Evolutionary conservation across 2,329 filamentous ascomycete genomes (phyloP).

Genomic region (Cylindrodendrum hubeiense): DNA sequence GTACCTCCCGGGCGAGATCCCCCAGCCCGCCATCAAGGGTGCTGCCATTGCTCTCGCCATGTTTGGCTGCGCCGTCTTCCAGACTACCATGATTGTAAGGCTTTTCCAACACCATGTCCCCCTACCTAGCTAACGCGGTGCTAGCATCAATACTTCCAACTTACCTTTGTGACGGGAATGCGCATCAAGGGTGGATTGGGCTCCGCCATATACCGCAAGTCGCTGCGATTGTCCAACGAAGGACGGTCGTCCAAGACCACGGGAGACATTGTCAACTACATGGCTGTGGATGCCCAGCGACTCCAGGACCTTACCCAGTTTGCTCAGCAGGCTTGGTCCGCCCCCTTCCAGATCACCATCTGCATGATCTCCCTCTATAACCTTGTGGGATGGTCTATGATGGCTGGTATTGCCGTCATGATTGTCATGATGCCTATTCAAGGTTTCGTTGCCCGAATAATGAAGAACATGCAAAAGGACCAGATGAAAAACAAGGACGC

Average conservation of each 20-base stretch:
- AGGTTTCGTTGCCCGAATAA: slow-evolving; percentile 88
- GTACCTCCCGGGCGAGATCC: slow-evolving; percentile 71
- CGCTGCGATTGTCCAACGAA: slow-evolving; percentile 91
- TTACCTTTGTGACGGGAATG: slow-evolving; percentile 96
- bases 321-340: slow-evolving; percentile 95
- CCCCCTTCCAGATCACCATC: slow-evolving; percentile 94
- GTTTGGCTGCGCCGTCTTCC: slow-evolving; percentile 87
- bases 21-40: slow-evolving; percentile 85
- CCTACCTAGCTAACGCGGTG: slow-evolving; percentile 35
- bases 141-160: slow-evolving; percentile 94
- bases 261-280: slow-evolving; percentile 98
- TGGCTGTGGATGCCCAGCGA: slow-evolving; percentile 97
- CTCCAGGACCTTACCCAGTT: slow-evolving; percentile 96
- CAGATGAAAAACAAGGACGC: slow-evolving; percentile 99
- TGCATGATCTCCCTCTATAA: slow-evolving; percentile 98
- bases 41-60: slow-evolving; percentile 90
- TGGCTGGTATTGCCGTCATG: slow-evolving; percentile 95
- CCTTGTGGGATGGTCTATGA: slow-evolving; percentile 94
- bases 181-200: slow-evolving; percentile 92
- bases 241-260: slow-evolving; percentile 90
- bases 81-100: slow-evolving; percentile 82
- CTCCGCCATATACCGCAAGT: slow-evolving; percentile 92
- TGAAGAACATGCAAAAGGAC: slow-evolving; percentile 93
- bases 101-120: not conserved
- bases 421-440: slow-evolving; percentile 97